Evolutionary conservation across 78 protist genomes (phyloP), one percentile per base, ranked within the genome.

Genomic region (Salpingoeca rosetta): DNA sequence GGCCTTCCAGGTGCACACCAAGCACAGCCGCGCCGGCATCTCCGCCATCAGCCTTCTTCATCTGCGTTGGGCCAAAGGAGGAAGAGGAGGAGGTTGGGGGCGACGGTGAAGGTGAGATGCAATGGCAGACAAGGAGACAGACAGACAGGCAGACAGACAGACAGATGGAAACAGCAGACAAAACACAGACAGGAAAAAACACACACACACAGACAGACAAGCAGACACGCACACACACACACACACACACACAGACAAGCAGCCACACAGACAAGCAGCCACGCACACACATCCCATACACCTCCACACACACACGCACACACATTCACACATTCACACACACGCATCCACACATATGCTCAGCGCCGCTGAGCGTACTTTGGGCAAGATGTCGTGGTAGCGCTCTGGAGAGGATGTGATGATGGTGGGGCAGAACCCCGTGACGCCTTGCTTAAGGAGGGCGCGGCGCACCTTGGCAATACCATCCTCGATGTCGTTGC

Each of bases 1-100:
- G 88, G 44, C 88, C 88, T 27, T 86, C 88, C 56, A 86, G 0
- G 84, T 86, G 88, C 0, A 41, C 82, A 3, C 88, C 88, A 17
- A 84, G 36, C 1, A 84, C 35, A 26, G 11, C 74, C 31, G 87
- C 87, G 51, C 87, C 87, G 39, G 80, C 80, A 76, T 35, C 12
- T n/a, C 39, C 12, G 2, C 43, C 80, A 3, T 76, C 17, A 35
- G 37, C 38, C n/a, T 12, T 2, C n/a, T 35, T 22, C 3, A 72
- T 72, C n/a, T 72, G 38, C 3, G 76, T 22, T 17, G 28, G 12
- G 17, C 12, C 28, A 22, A 28, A 35, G 37, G 76, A 28, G n/a
- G 77, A 25, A 7, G 77, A 35, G 36, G 36, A 24, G 12, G 36
- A 10, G 7, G 27, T 35, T 74, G 10, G 77, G 3, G 77, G 77